A percentile compares a stretch with the other conserved stretches of the same genome.
These are phyloP conservation scores for Debaryomyces castellii DNA, from an alignment of 805 yeast genomes.

Conservation along the genomic window DNA sequence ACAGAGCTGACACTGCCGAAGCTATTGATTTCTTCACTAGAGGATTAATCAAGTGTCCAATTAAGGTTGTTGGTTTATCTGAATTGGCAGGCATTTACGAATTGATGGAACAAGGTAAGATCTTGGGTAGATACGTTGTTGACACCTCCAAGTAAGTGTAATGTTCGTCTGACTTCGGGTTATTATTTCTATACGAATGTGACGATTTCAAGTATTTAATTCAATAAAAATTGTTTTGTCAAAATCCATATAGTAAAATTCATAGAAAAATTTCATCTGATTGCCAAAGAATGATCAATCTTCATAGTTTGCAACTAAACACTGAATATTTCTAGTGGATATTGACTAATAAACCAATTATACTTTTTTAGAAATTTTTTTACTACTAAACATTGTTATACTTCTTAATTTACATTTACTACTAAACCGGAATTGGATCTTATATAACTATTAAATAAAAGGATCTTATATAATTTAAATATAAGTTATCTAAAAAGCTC, in stretches of 20 bases:
- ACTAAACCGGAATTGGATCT: too few relatives aligned
- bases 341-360: too few relatives aligned
- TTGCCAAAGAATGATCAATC: background rate
- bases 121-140: constrained; percentile 85
- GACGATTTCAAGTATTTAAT: background rate
- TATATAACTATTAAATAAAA: background rate
- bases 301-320: too few relatives aligned
- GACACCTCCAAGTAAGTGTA: constrained; percentile 60
- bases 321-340: too few relatives aligned
- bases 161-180: background rate
- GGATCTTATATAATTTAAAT: background rate
- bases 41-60: constrained; percentile 71
- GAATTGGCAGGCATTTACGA: constrained; percentile 67
- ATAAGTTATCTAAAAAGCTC: constrained; percentile 56
- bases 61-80: constrained; percentile 73
- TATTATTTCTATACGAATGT: too few relatives aligned
- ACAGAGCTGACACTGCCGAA: constrained; percentile 83
- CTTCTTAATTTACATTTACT: too few relatives aligned
- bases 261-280: background rate
- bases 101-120: constrained; percentile 80
- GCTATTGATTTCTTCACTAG: constrained; percentile 73
- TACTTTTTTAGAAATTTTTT: too few relatives aligned
- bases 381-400: too few relatives aligned
- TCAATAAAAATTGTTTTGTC: background rate
- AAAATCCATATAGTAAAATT: background rate